These are phyloP conservation scores for Pyronema omphalodes DNA, from an alignment of 495 filamentous ascomycete genomes.

Conservation along the genomic window DNA sequence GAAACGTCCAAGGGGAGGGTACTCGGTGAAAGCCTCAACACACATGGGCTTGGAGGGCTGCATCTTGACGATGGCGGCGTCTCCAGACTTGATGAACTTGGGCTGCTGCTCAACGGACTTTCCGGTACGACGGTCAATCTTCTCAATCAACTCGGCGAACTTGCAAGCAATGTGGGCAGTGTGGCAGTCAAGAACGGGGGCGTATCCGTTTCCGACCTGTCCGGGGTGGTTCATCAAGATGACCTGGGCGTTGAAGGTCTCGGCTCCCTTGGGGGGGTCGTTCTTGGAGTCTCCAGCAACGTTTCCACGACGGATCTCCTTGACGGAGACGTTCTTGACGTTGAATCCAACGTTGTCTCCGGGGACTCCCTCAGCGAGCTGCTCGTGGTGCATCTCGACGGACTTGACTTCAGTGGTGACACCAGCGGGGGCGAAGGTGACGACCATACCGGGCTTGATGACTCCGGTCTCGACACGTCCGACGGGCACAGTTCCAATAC, in stretches of 20 bases:
- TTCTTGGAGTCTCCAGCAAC: slow-evolving; percentile 99
- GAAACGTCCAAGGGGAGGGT: slow-evolving; percentile 97
- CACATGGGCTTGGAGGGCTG: slow-evolving; percentile 99
- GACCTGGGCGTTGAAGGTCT: slow-evolving; percentile 97
- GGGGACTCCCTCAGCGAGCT: slow-evolving; percentile 86
- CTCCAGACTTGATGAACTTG: slow-evolving; percentile 99
- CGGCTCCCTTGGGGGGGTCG: slow-evolving; percentile 75
- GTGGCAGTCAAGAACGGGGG: slow-evolving; percentile 97
- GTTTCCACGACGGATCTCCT: slow-evolving; percentile 99
- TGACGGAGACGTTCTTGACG: slow-evolving; percentile 99
- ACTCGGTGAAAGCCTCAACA: slow-evolving; percentile 98
- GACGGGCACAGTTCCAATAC: slow-evolving; percentile 99
- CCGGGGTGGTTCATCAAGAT: slow-evolving; percentile 99
- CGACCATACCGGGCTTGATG: slow-evolving; percentile 96
- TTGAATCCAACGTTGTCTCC: slow-evolving; percentile 99
- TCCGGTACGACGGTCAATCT: slow-evolving; percentile 99
- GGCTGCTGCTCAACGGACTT: slow-evolving; percentile 79
- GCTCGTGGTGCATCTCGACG: slow-evolving; percentile 97
- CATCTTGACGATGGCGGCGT: slow-evolving; percentile 99
- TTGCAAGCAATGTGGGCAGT: slow-evolving; percentile 99
- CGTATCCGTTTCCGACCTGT: slow-evolving; percentile 97
- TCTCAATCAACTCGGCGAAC: slow-evolving; percentile 95
- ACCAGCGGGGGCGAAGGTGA: slow-evolving; percentile 88
- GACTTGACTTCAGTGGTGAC: slow-evolving; percentile 99
- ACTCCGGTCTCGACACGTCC: slow-evolving; percentile 99